Evolutionary conservation across 257 asterid species (phyloP).

Genomic region (Osmanthus fragrans): DNA sequence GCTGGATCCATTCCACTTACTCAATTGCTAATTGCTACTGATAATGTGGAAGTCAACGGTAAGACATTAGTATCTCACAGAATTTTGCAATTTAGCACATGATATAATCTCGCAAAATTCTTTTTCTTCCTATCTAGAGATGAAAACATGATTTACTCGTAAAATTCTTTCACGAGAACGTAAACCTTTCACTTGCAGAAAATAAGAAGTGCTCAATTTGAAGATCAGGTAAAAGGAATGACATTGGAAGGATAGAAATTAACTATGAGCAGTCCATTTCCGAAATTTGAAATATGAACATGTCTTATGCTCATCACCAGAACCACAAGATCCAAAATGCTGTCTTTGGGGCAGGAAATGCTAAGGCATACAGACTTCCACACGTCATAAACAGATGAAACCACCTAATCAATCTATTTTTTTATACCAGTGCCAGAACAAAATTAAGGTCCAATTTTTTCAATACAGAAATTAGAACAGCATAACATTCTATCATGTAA

Average conservation of each 20-base stretch:
- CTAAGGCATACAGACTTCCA: not conserved
- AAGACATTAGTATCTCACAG: not conserved
- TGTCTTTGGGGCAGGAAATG: not conserved
- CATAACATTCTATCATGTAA: slow-evolving; percentile 15
- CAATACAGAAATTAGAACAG: slow-evolving; percentile 13
- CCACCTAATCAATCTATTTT: slow-evolving; percentile 12
- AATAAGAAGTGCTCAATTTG: no score
- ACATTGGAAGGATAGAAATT: not conserved
- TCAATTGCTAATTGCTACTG: not conserved
- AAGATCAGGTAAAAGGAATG: not conserved
- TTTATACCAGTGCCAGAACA: slow-evolving; percentile 1
- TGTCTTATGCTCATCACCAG: not conserved
- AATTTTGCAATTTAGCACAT: not conserved
- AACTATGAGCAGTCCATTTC: slow-evolving; percentile 16
- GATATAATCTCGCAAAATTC: not conserved
- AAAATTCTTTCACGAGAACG: not conserved
- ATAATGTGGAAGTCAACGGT: not conserved
- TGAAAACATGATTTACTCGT: slow-evolving; percentile 2
- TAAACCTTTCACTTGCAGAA: not conserved
- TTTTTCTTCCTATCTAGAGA: not conserved
- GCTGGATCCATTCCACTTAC: no score
- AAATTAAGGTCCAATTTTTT: not conserved
- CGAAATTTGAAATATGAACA: not conserved
- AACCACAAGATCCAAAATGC: not conserved
- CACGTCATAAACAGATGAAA: slow-evolving; percentile 16